Percentiles rank a stretch among this genome's conserved stretches.
These are phyloP conservation scores for Xerocomus amazonicus DNA, from an alignment of 1,284 basidiomycete genomes.

Conservation along the genomic window DNA sequence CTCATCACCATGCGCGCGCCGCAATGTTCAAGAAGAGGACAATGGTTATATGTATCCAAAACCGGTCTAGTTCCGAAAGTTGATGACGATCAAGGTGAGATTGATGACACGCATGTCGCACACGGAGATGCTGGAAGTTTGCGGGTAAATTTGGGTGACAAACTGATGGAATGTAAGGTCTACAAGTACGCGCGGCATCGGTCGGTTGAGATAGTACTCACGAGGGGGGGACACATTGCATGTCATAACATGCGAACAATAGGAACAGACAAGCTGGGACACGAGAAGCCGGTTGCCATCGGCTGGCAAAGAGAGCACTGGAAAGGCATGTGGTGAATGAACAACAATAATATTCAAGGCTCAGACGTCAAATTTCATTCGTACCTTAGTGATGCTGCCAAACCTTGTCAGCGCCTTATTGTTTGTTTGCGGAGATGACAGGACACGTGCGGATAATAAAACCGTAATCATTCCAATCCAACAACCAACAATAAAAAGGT, in stretches of 20 bases:
- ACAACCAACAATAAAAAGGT: not conserved
- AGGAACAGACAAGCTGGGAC: conserved; percentile 20
- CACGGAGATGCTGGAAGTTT: conserved; percentile 9
- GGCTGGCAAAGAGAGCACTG: not conserved
- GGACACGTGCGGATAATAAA: conserved; percentile 15
- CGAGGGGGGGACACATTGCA: not conserved
- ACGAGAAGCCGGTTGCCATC: conserved; percentile 13
- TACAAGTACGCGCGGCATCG: not conserved
- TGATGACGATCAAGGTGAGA: conserved; percentile 11
- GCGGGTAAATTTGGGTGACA: conserved; percentile 12
- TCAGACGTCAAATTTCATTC: conserved; percentile 21
- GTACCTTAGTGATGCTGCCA: conserved; percentile 25
- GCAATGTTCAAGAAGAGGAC: conserved; percentile 23
- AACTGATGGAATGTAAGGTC: conserved; percentile 1
- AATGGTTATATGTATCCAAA: conserved; percentile 34
- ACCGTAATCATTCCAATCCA: conserved; percentile 16
- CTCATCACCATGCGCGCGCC: conserved; percentile 20
- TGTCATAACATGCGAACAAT: conserved; percentile 21
- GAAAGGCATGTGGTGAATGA: conserved; percentile 6
- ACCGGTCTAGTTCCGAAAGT: conserved; percentile 34
- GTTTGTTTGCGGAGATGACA: conserved; percentile 18
- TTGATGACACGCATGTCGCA: conserved; percentile 19
- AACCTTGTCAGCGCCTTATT: conserved; percentile 29
- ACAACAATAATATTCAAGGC: conserved; percentile 22
- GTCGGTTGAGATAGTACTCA: conserved; percentile 12